phyloP scores from a whole-genome alignment of 2,329 filamentous ascomycete species.

The Fusarium sp. region DNA sequence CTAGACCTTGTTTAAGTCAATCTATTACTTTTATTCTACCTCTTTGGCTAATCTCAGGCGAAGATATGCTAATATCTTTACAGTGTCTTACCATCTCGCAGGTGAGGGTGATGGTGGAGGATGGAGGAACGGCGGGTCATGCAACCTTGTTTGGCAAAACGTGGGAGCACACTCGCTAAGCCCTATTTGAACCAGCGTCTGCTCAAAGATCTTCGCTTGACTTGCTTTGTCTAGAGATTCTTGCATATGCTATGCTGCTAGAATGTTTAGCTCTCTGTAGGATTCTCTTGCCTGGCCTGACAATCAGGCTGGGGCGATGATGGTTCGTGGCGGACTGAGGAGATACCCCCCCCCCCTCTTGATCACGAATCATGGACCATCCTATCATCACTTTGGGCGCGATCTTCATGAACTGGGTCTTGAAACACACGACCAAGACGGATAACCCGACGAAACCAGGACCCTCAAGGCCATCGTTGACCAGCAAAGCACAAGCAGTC shows the following conservation, averaged over 20 bases:
- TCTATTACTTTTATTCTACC: too few relatives aligned
- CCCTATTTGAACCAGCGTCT: neutral
- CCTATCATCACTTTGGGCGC: neutral
- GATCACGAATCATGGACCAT: neutral
- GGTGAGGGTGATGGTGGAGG: neutral
- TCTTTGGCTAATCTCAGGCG: too few relatives aligned
- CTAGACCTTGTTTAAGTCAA: too few relatives aligned
- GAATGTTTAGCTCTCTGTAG: neutral
- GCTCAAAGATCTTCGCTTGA: conserved; percentile 2
- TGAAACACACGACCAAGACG: neutral
- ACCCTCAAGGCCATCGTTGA: neutral
- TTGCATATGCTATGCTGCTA: neutral
- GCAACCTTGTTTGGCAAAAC: neutral
- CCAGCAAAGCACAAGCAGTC: neutral
- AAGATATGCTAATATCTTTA: too few relatives aligned
- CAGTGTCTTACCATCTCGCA: too few relatives aligned
- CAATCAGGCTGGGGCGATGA: neutral
- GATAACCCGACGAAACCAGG: neutral
- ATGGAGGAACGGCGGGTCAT: neutral
- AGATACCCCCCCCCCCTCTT: neutral
- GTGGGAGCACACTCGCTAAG: neutral
- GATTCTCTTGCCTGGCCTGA: neutral
- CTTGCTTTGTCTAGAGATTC: neutral
- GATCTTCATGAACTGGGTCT: neutral
- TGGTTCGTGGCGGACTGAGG: neutral